These are phyloP conservation scores for Rhizophagus sp. DNA, from an alignment of 192 early-diverging fungal species.

Conservation along the genomic window DNA sequence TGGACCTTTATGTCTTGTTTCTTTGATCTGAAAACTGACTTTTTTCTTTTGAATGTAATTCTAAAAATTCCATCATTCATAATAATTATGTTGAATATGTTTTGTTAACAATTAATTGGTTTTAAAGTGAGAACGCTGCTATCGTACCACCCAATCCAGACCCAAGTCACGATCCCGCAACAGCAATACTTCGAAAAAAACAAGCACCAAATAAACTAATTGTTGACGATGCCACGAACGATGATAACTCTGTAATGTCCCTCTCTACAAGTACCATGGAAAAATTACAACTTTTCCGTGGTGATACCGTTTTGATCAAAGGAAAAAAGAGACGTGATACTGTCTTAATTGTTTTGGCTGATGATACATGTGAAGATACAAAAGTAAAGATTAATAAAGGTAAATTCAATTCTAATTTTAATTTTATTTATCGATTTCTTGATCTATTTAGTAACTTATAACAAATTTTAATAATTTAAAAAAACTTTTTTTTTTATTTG, in stretches of 20 bases:
- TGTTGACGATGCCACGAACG: constrained; percentile 95
- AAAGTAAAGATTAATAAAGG: constrained; percentile 94
- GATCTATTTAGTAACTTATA: too few relatives aligned
- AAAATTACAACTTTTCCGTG: constrained; percentile 87
- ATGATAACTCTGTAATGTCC: constrained; percentile 95
- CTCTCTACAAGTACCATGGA: constrained; percentile 94
- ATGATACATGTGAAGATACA: constrained; percentile 89
- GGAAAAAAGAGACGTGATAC: constrained; percentile 99
- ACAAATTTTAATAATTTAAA: background rate
- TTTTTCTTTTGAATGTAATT: background rate
- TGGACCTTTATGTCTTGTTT: background rate
- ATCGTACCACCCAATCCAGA: constrained; percentile 49
- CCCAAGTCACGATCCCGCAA: constrained; percentile 81
- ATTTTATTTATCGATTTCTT: background rate
- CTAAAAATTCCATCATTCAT: background rate
- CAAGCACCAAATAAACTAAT: constrained; percentile 97
- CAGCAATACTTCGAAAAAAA: constrained; percentile 95
- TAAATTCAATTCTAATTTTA: constrained; percentile 26
- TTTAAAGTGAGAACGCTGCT: constrained; percentile 55
- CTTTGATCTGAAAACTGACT: background rate
- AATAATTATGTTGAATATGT: background rate
- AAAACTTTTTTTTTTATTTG: background rate
- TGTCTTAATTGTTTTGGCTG: constrained; percentile 89
- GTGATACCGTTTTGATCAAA: constrained; percentile 94
- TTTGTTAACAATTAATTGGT: background rate